Base-by-base conservation (phyloP, 1,139 yeast genomes). In the Magnusiomyces paraingens region DNA sequence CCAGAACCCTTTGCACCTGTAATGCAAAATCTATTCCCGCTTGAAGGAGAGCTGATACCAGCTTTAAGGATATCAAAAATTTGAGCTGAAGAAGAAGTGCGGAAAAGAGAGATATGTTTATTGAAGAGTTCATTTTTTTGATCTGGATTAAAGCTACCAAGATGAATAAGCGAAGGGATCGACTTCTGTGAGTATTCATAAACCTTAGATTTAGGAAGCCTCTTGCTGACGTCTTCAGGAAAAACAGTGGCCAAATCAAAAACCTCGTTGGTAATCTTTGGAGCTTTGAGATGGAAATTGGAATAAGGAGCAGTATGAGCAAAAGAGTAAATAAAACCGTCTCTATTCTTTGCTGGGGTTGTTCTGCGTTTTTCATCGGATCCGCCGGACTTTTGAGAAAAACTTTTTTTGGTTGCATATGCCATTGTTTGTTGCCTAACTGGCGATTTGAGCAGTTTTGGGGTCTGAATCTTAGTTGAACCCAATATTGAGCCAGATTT, bases 1-100 rank as follows among this genome's bases (percentile, higher is more conserved):
- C 98, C 98, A 11, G 79, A 77, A 49, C 96, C 96, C 50, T 80
- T 73, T 55, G 78, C 82, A 45, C 98, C 98, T 36, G 80, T 70
- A 21, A 91, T 61, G 50, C 86, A 73, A 44, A 78, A 62, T 64
- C 86, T 75, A 66, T 83, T 85, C 12, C 70, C 63, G 17, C 66
- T 63, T 1, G 81, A 73, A 0, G 70, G 52, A 1, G 67, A 47
- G 5, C 55, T 47, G 10, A 49, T 38, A 6, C 63, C 64, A 4
- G 61, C 57, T n/a, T 63, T 50, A 21, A 71, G 61, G 10, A 75
- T 61, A 1, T 66, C 61, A 11, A 63, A 55, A 5, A 77, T 51
- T 39, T 62, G 57, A 12, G 62, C 49, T 1, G 79, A 71, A 52
- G 74, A 68, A 11, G 57, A 55, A 4, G 57, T 57, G 15, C 75